Evolutionary conservation across 139 green algal genomes (phyloP).

Genomic region (Chlamydomonas sp.): DNA sequence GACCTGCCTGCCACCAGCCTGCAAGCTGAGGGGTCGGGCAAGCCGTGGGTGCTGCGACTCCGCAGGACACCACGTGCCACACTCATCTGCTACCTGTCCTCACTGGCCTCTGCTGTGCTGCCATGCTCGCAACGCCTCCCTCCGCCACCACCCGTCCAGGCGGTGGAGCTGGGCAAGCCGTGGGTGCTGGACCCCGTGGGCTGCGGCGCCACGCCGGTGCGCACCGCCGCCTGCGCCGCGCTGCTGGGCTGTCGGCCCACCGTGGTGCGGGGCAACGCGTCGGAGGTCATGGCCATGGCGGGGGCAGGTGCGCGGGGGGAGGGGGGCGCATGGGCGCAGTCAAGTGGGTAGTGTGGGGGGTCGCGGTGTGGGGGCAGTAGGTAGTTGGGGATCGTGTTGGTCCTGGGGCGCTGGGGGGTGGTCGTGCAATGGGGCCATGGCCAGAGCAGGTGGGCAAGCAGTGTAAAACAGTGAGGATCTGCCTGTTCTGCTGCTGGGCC

Average conservation of each 20-base stretch:
- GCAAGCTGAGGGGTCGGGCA: too few relatives aligned
- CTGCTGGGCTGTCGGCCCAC: constrained; percentile 70
- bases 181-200: constrained; percentile 91
- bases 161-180: constrained; percentile 65
- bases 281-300: constrained; percentile 80
- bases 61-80: not conserved
- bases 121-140: not conserved
- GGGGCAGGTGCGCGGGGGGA: constrained; percentile 49
- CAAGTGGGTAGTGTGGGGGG: too few relatives aligned
- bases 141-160: constrained; percentile 21
- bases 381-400: not conserved
- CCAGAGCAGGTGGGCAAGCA: too few relatives aligned
- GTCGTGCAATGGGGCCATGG: too few relatives aligned
- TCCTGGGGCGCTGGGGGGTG: not conserved
- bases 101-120: not conserved
- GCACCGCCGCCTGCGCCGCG: constrained; percentile 63
- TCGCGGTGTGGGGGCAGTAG: not conserved
- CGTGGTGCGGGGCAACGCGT: constrained; percentile 82
- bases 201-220: constrained; percentile 76
- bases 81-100: not conserved
- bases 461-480: too few relatives aligned
- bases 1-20: too few relatives aligned
- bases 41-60: too few relatives aligned
- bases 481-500: too few relatives aligned
- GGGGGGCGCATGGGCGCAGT: not conserved